Evolutionary conservation across 495 filamentous ascomycete genomes (phyloP), one percentile per base, ranked within the genome.

Genomic region (Penicillium herquei): DNA sequence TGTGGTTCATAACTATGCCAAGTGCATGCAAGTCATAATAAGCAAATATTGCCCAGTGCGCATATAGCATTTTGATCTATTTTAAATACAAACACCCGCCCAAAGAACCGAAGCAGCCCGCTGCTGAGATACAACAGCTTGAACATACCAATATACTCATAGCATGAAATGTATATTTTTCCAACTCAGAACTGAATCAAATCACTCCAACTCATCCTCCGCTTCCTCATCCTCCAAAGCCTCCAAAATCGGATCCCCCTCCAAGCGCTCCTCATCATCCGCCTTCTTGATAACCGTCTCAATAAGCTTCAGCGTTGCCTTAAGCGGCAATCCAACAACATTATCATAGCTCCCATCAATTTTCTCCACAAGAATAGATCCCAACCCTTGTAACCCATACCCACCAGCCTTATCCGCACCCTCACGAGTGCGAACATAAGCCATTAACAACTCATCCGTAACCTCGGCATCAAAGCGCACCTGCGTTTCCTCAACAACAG

Each of bases 381-480:
- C 94, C 3, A 93, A 67, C 3, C 92, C 92, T 71, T 98, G 94
- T 41, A 98, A 78, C 9, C 91, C 95, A 73, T 98, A 98, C 0
- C 94, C 95, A 1, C 94, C 94, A 0, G 94, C 95, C 79, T 98
- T 98, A 72, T 98, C 94, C 21, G 79, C 91, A 1, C 95, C 94
- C 75, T 98, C 95, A 40, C 95, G 78, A 34, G 93, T 98, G 55
- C 78, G 78, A 52, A 98, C 92, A 77, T 98, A 98, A 26, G 85
- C 82, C 68, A 88, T 69, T 32, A 98, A 84, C 72, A 96, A 64
- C 21, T 96, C 92, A 70, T 97, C 91, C 54, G 83, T 84, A 30
- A 88, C 86, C 42, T 77, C 79, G 47, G 72, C 75, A 69, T 86
- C 87, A 74, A 98, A 98, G 61, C 74, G 76, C 14, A 98, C 94